A percentile compares a stretch with the other conserved stretches of the same genome.
These are phyloP conservation scores for Tarenaya hassleriana DNA, from an alignment of 345 rosid genomes.

Conservation along the genomic window DNA sequence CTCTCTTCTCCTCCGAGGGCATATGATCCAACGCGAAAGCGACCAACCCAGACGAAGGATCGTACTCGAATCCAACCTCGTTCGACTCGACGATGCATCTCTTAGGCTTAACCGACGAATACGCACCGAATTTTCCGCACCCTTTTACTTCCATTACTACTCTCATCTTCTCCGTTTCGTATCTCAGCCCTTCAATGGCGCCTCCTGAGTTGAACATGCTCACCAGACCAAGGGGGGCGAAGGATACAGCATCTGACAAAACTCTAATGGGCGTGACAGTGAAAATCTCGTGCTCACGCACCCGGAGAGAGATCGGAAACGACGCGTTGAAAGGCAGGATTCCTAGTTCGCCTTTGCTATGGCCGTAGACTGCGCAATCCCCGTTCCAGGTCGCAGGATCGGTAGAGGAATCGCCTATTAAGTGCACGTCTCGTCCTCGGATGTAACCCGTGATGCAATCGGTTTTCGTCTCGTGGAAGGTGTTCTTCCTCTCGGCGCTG, in stretches of 20 bases:
- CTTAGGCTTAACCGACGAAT: slow-evolving; percentile 61
- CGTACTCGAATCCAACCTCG: slow-evolving; percentile 31
- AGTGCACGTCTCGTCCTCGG: slow-evolving; percentile 69
- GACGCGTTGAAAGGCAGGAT: slow-evolving; percentile 54
- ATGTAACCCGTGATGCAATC: slow-evolving; percentile 50
- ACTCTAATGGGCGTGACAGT: slow-evolving; percentile 62
- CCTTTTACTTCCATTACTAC: slow-evolving; percentile 60
- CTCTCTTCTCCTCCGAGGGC: too few species aligned
- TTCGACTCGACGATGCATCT: slow-evolving; percentile 44
- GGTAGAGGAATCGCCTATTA: slow-evolving; percentile 60
- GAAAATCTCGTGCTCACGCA: slow-evolving; percentile 53
- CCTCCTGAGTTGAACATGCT: slow-evolving; percentile 91
- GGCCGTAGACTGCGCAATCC: slow-evolving; percentile 54
- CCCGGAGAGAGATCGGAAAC: slow-evolving; percentile 73
- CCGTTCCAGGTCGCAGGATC: slow-evolving; percentile 55
- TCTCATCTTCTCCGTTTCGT: slow-evolving; percentile 35
- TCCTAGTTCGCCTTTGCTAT: slow-evolving; percentile 23
- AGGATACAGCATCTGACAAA: slow-evolving; percentile 32
- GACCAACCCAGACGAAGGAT: slow-evolving; percentile 43
- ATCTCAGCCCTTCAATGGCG: slow-evolving; percentile 56
- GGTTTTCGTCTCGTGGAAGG: slow-evolving; percentile 51
- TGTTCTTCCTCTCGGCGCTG: slow-evolving; percentile 55
- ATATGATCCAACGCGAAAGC: background rate
- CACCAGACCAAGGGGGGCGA: slow-evolving; percentile 45
- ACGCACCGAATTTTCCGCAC: slow-evolving; percentile 72